These are phyloP conservation scores for Yamadazyma spencermartinsiae DNA, from an alignment of 1,139 yeast genomes.

Conservation along the genomic window DNA sequence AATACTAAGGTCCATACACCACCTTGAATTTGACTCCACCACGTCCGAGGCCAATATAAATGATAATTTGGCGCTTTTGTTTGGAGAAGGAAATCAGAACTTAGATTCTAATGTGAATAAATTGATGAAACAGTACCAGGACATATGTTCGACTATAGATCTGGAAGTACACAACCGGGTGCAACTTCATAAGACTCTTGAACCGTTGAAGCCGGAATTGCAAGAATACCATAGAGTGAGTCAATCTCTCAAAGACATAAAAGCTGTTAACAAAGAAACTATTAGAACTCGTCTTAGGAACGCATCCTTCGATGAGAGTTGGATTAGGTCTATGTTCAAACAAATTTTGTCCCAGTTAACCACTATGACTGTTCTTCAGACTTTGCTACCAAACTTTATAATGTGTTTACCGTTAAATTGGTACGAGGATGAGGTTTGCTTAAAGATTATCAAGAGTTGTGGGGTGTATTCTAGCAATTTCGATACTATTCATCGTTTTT, in stretches of 20 bases:
- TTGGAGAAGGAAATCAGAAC: constrained; percentile 15
- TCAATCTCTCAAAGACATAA: too few relatives aligned
- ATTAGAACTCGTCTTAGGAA: too few relatives aligned
- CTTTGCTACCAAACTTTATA: constrained; percentile 32
- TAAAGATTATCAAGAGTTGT: constrained; percentile 28
- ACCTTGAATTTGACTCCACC: constrained; percentile 27
- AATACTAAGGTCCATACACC: constrained; percentile 34
- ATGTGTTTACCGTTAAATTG: constrained; percentile 37
- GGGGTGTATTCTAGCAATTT: constrained; percentile 24
- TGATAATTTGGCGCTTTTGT: constrained; percentile 21
- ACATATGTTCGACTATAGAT: constrained; percentile 9
- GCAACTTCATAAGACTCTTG: not conserved
- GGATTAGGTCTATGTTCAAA: constrained; percentile 9
- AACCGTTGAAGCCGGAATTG: not conserved
- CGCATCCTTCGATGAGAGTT: constrained; percentile 3
- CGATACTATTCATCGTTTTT: constrained; percentile 21
- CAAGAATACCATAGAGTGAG: too few relatives aligned
- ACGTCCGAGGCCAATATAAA: constrained; percentile 31
- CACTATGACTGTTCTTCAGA: constrained; percentile 25
- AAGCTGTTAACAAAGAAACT: too few relatives aligned
- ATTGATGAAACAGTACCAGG: constrained; percentile 18
- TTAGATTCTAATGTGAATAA: constrained; percentile 17
- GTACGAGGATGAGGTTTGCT: constrained; percentile 31
- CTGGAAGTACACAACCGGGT: not conserved
- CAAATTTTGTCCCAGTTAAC: constrained; percentile 26